phyloP scores from a whole-genome alignment of 805 yeast genomes.

The Lachancea kluyveri region DNA sequence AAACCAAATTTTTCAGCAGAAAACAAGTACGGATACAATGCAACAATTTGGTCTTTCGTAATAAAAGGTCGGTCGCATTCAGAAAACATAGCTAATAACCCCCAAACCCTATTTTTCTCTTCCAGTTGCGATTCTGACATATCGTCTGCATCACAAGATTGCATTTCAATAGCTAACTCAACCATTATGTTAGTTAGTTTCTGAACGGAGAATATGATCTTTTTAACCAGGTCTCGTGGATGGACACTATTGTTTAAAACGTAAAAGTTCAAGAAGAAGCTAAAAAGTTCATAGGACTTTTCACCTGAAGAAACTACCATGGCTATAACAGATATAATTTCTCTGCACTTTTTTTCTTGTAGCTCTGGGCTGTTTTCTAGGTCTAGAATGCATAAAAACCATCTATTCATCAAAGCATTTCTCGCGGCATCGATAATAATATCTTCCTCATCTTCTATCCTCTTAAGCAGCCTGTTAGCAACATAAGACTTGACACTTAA shows the following conservation, averaged over 20 bases:
- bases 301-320: constrained; percentile 34
- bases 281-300: constrained; percentile 40
- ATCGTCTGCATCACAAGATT: constrained; percentile 26
- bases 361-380: constrained; percentile 9
- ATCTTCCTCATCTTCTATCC: constrained; percentile 69
- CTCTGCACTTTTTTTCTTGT: constrained; percentile 9
- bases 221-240: constrained; percentile 3
- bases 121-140: constrained; percentile 6
- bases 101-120: constrained; percentile 24
- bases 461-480: constrained; percentile 44
- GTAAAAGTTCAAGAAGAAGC: constrained; percentile 40
- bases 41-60: constrained; percentile 57
- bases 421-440: constrained; percentile 39
- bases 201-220: constrained; percentile 1
- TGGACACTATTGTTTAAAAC: constrained; percentile 32
- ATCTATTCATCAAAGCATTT: constrained; percentile 31
- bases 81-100: constrained; percentile 48
- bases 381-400: constrained; percentile 27
- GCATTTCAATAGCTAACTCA: constrained; percentile 21
- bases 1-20: constrained; percentile 40
- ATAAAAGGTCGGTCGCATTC: constrained; percentile 48
- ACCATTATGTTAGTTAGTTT: constrained; percentile 20
- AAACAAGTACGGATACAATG: constrained; percentile 59
- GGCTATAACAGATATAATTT: constrained; percentile 32
- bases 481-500: constrained; percentile 35